Evolutionary conservation across 2,329 filamentous ascomycete genomes (phyloP).

Genomic region (Aspergillus caelatus): DNA sequence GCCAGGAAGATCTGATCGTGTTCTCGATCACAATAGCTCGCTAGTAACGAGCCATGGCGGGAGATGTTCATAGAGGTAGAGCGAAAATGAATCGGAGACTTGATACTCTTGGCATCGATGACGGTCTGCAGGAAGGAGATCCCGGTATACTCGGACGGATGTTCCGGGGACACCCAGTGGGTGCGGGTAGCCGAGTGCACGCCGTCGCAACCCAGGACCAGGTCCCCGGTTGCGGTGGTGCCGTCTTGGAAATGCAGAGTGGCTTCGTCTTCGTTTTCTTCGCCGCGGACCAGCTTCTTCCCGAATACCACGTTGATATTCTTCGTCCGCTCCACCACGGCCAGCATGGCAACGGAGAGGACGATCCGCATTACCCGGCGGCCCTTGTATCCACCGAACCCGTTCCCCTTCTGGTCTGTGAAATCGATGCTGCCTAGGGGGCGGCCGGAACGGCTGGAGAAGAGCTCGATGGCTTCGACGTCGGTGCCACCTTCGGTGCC

Average conservation of each 20-base stretch:
- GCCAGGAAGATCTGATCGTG: constrained; percentile 43
- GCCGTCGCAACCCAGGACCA: constrained; percentile 45
- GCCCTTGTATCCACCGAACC: constrained; percentile 45
- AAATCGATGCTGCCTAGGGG: constrained; percentile 44
- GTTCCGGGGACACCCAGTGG: constrained; percentile 37
- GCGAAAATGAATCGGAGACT: constrained; percentile 37
- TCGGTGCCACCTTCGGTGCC: constrained; percentile 43
- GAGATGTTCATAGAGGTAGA: constrained; percentile 44
- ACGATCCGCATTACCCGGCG: constrained; percentile 46
- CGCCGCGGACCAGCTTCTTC: constrained; percentile 41
- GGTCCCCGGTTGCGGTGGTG: constrained; percentile 33
- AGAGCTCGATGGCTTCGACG: constrained; percentile 45
- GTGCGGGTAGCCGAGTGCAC: constrained; percentile 42
- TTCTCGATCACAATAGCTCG: constrained; percentile 42
- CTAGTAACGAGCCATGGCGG: constrained; percentile 41
- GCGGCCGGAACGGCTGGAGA: constrained; percentile 43
- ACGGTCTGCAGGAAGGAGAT: constrained; percentile 43
- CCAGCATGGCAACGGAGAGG: constrained; percentile 45
- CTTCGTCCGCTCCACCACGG: constrained; percentile 36
- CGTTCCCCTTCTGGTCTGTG: constrained; percentile 38
- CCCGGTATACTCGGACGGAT: constrained; percentile 42
- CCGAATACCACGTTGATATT: constrained; percentile 47
- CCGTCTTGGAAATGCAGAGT: constrained; percentile 43
- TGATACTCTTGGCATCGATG: constrained; percentile 22
- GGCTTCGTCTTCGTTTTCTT: constrained; percentile 36